Evolutionary conservation across 192 early-diverging fungal species (phyloP).

Genomic region (Radiomyces spectabilis): DNA sequence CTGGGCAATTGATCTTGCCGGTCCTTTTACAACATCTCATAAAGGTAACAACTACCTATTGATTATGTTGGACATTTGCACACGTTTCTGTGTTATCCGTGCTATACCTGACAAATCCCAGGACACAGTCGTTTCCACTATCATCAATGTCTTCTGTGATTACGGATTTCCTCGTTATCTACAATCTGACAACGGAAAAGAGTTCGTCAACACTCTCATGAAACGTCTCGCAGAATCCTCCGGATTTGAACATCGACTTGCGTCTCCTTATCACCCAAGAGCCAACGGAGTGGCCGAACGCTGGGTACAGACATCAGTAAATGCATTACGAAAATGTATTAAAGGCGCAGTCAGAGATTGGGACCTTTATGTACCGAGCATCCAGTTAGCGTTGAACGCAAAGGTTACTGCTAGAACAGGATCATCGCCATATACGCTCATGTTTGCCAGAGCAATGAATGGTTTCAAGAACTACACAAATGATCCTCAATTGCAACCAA

Average conservation of each 20-base stretch:
- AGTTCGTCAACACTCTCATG: constrained; percentile 34
- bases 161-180: constrained; percentile 22
- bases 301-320: constrained; percentile 12
- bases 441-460: constrained; percentile 31
- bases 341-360: constrained; percentile 13
- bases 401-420: constrained; percentile 14
- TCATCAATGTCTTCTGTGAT: constrained; percentile 13
- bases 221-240: neutral
- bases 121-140: neutral
- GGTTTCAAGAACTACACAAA: constrained; percentile 15
- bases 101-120: constrained; percentile 4
- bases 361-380: constrained; percentile 25
- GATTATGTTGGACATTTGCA: constrained; percentile 23
- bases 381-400: constrained; percentile 29
- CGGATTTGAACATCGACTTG: constrained; percentile 25
- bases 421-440: constrained; percentile 28
- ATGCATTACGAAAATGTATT: constrained; percentile 25
- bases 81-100: constrained; percentile 15
- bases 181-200: constrained; percentile 34
- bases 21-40: constrained; percentile 1
- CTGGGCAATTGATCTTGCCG: constrained; percentile 23
- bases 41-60: constrained; percentile 1
- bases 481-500: neutral
- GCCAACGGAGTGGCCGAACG: constrained; percentile 41
- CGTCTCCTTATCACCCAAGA: constrained; percentile 34